Evolutionary conservation across 23 red algal species (phyloP).

Genomic region (Gracilaria vermiculophylla): DNA sequence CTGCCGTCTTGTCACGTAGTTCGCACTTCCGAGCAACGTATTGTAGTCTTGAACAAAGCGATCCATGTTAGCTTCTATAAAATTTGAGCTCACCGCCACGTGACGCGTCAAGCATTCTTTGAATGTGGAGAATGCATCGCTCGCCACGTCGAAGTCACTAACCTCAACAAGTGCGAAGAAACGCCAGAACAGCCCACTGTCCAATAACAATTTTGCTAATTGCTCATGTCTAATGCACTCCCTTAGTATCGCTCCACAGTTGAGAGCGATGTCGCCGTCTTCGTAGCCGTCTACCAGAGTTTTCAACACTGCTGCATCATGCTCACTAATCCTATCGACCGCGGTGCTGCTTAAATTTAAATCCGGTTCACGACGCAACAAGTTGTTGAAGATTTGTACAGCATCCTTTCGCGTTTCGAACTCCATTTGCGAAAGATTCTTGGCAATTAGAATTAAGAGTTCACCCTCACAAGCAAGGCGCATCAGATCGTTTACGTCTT

Average conservation of each 20-base stretch:
- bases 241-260: constrained; percentile 88
- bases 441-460: constrained; percentile 66
- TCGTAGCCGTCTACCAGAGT: constrained; percentile 77
- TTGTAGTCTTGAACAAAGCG: constrained; percentile 82
- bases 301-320: constrained; percentile 48
- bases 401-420: constrained; percentile 98
- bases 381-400: constrained; percentile 95
- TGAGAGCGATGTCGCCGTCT: constrained; percentile 70
- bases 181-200: constrained; percentile 73
- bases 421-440: constrained; percentile 77
- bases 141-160: constrained; percentile 96
- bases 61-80: constrained; percentile 80
- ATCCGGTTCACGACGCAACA: constrained; percentile 75
- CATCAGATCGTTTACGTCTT: constrained; percentile 60
- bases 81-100: constrained; percentile 73
- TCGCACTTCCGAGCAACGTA: constrained; percentile 67
- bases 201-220: constrained; percentile 64
- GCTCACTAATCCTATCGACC: constrained; percentile 29
- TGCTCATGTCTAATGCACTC: constrained; percentile 86
- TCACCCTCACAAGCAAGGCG: constrained; percentile 68
- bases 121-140: constrained; percentile 91
- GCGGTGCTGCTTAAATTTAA: not conserved
- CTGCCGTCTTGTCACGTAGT: constrained; percentile 93
- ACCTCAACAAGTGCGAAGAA: constrained; percentile 85
- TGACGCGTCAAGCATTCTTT: constrained; percentile 85